Evolutionary conservation across 495 filamentous ascomycete genomes (phyloP), one percentile per base, ranked within the genome.

Genomic region (Venustampulla echinocandica): DNA sequence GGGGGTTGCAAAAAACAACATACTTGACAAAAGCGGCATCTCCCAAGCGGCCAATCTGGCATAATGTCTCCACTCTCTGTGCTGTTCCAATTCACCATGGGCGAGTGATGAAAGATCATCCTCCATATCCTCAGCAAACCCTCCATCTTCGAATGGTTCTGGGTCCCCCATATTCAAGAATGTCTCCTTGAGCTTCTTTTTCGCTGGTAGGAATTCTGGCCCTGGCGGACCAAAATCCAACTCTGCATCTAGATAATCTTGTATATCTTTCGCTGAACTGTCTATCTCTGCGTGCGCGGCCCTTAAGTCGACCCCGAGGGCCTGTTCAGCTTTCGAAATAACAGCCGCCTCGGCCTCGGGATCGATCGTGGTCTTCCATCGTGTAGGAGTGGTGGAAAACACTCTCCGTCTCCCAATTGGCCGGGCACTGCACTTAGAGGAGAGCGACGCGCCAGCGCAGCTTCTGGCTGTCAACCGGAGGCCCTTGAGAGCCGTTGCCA

Each of bases 21-120:
- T 80, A 95, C 87, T 82, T 58, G 81, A 78, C 43, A 98, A 70
- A 51, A 90, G 66, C 15, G 92, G 92, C 88, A 97, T 87, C 66
- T 97, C 92, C 88, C 94, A 99, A 25, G 90, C 88, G 33, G 82
- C 75, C 53, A 95, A 74, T 40, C 92, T 75, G 19, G 85, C 80
- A 59, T 94, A 95, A 52, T 95, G 82, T 70, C 92, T 73, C 53
- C 86, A 72, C 62, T 99, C 92, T 25, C 92, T 76, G 57, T 90
- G 87, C 60, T 88, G 75, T 58, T 96, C 89, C 46, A 99, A 65
- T 65, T 97, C 85, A 43, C 74, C 81, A 63, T 97, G 90, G 0
- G 75, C 92, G 54, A 84, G 69, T 23, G 74, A 71, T 41, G 83
- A 81, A 30, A 99, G 85, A 62, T 95, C 88, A 53, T 94, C 85